Percentiles rank a stretch among this genome's conserved stretches.
phyloP scores from a whole-genome alignment of 768 basidiomycete species.

The Mycena epipterygia region DNA sequence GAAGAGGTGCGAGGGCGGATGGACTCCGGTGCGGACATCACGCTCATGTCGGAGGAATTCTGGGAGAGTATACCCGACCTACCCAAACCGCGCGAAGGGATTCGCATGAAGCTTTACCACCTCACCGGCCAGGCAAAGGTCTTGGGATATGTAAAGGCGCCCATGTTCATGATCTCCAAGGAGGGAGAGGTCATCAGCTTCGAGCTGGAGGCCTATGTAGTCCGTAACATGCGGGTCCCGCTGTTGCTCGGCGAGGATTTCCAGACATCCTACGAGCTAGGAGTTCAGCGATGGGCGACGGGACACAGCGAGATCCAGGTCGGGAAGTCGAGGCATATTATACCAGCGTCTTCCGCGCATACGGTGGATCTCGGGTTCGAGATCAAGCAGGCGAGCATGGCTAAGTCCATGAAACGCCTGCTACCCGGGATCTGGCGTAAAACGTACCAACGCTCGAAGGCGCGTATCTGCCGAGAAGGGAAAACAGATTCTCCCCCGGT shows the following conservation, averaged over 20 bases:
- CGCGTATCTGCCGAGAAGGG: too few species aligned
- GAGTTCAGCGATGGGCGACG: too few species aligned
- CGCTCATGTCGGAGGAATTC: not conserved
- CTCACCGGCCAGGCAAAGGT: too few species aligned
- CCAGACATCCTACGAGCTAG: too few species aligned
- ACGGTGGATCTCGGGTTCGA: conserved; percentile 13
- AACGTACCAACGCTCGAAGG: not conserved
- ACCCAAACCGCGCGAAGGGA: conserved; percentile 5
- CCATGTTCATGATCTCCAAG: conserved; percentile 9
- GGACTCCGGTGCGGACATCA: too few species aligned
- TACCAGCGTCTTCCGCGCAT: conserved; percentile 23
- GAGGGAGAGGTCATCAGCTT: conserved; percentile 26
- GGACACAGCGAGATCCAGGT: conserved; percentile 6
- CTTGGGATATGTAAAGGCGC: conserved; percentile 36
- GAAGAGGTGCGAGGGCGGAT: too few species aligned
- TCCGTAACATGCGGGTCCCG: conserved; percentile 41
- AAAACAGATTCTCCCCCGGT: too few species aligned
- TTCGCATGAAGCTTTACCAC: too few species aligned
- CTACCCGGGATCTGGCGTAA: not conserved
- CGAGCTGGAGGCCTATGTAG: conserved; percentile 40
- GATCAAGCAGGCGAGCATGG: too few species aligned
- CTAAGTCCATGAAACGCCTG: not conserved
- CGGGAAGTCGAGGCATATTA: not conserved
- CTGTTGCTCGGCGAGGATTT: too few species aligned
- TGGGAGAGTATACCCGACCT: not conserved